Conservation (phyloP, 1,139 yeast species). For the Geotrichum bryndzae region DNA sequence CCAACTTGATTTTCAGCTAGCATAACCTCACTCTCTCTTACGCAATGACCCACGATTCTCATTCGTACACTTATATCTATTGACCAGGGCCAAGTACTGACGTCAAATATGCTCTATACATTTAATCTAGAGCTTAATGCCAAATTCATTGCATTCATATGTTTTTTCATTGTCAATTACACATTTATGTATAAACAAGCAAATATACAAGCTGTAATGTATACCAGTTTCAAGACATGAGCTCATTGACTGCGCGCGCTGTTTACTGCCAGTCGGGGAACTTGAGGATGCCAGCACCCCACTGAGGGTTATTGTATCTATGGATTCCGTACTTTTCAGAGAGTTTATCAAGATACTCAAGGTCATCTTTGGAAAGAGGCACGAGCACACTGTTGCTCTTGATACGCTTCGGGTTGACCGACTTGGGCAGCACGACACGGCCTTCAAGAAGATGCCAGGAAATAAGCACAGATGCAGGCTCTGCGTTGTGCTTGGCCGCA, state of each 20-base stretch:
- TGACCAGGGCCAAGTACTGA: no score
- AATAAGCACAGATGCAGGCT: conserved; percentile 57
- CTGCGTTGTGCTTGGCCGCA: conserved; percentile 23
- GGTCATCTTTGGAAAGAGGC: conserved; percentile 50
- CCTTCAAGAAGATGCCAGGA: conserved; percentile 72
- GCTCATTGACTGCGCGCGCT: neutral
- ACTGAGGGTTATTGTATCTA: conserved; percentile 29
- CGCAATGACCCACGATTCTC: no score
- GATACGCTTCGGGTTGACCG: conserved; percentile 58
- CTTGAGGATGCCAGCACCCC: conserved; percentile 29
- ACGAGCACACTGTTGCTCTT: conserved; percentile 50
- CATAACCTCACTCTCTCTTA: no score
- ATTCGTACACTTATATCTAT: no score
- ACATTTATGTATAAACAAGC: no score
- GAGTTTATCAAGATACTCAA: conserved; percentile 41
- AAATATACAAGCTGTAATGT: no score
- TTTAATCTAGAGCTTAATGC: no score
- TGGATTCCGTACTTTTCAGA: neutral
- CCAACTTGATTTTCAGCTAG: no score
- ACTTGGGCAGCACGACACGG: conserved; percentile 69
- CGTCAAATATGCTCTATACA: no score
- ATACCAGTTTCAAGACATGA: neutral
- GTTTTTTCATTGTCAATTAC: no score
- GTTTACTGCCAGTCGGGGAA: conserved; percentile 31
- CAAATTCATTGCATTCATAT: no score